phyloP scores from a whole-genome alignment of 208 protist genomes.

The Wallacemonas sp. region DNA sequence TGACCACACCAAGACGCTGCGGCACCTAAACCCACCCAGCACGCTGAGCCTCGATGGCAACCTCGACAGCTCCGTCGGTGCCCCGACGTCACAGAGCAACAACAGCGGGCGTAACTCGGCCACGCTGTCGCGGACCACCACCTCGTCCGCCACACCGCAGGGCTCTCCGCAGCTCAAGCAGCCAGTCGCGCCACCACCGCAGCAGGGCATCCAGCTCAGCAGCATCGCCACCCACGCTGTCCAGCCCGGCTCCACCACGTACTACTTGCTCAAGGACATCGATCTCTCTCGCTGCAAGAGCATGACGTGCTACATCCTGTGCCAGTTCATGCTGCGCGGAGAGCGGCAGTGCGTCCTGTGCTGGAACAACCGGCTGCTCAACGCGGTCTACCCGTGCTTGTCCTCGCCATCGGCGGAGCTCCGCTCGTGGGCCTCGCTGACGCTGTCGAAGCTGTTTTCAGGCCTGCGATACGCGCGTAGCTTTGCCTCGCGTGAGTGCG shows the following conservation, averaged over 20 bases:
- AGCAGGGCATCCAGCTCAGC: conserved; percentile 13
- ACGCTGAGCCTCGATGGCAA: conserved; percentile 26
- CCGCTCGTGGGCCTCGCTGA: conserved; percentile 83
- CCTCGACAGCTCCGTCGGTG: neutral
- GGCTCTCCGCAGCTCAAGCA: conserved; percentile 12
- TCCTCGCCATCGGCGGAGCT: conserved; percentile 58
- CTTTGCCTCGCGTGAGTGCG: conserved; percentile 76
- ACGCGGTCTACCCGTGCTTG: conserved; percentile 69
- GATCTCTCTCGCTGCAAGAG: conserved; percentile 77
- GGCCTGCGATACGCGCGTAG: conserved; percentile 75
- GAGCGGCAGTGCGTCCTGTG: conserved; percentile 65
- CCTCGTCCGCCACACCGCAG: neutral
- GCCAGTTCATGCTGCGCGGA: conserved; percentile 68
- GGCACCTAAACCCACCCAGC: conserved; percentile 17
- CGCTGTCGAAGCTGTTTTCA: conserved; percentile 70
- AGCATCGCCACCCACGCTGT: conserved; percentile 54
- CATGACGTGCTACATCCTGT: conserved; percentile 95
- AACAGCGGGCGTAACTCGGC: neutral
- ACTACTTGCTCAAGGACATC: conserved; percentile 71
- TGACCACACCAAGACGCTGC: conserved; percentile 6
- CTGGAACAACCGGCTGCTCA: conserved; percentile 85
- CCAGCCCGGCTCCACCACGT: conserved; percentile 45
- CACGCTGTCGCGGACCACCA: neutral
- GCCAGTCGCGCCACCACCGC: too few relatives aligned
- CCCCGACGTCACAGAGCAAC: neutral